These are phyloP conservation scores for Mortierella sp. DNA, from an alignment of 371 early-diverging fungal genomes.

Conservation along the genomic window DNA sequence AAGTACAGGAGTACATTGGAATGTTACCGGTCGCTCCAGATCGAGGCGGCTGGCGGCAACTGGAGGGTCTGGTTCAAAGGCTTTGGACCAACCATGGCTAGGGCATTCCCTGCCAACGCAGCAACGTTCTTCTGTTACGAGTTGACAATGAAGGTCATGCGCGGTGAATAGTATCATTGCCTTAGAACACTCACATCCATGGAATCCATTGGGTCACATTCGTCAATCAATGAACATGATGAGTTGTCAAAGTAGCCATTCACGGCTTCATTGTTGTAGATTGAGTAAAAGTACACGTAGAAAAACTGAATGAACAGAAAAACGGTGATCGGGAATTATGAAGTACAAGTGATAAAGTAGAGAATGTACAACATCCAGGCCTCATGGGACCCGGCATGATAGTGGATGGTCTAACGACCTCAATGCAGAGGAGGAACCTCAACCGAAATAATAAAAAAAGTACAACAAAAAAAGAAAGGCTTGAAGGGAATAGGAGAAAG, in stretches of 20 bases:
- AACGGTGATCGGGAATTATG: slow-evolving; percentile 9
- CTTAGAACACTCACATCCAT: too few species aligned
- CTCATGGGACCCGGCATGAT: slow-evolving; percentile 3
- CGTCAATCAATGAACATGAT: not conserved
- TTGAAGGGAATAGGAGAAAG: slow-evolving; percentile 50
- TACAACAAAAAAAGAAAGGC: slow-evolving; percentile 23
- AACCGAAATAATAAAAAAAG: slow-evolving; percentile 16
- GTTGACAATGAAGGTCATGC: slow-evolving; percentile 71
- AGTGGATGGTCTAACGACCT: slow-evolving; percentile 6
- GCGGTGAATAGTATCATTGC: slow-evolving; percentile 37
- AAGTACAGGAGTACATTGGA: slow-evolving; percentile 54
- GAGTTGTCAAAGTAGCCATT: not conserved
- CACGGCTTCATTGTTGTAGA: too few species aligned
- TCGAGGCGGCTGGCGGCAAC: slow-evolving; percentile 59
- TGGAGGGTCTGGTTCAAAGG: slow-evolving; percentile 80
- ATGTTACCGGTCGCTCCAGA: slow-evolving; percentile 61
- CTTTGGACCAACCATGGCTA: slow-evolving; percentile 85
- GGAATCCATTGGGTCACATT: not conserved
- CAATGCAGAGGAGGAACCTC: too few species aligned
- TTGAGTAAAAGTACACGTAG: slow-evolving; percentile 20
- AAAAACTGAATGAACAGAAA: slow-evolving; percentile 12
- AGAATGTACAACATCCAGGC: slow-evolving; percentile 29
- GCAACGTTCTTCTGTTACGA: slow-evolving; percentile 88
- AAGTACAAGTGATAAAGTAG: slow-evolving; percentile 5
- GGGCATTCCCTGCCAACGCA: slow-evolving; percentile 93